Base-by-base conservation (phyloP, 2,329 filamentous ascomycete species). In the Dryadomyces quercivorus region DNA sequence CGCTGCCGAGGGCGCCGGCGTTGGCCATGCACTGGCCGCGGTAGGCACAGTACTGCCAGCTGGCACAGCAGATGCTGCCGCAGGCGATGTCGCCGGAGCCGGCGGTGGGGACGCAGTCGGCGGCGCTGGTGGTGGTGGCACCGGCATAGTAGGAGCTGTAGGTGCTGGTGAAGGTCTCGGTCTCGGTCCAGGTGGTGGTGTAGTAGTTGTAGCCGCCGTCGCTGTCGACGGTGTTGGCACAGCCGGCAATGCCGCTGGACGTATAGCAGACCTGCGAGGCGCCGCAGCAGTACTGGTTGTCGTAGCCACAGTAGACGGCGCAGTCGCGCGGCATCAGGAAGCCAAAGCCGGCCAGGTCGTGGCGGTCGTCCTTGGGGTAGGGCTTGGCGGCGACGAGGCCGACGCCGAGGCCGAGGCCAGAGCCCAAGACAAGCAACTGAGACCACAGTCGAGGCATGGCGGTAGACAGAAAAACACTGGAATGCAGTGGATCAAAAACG, bases 61-160 rank as follows among this genome's bases (percentile, higher is more conserved):
- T 77, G 22, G 80, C 78, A 67, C 86, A 92, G 74, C 86, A 91
- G 56, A 84, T 82, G 52, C 65, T 65, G 36, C 85, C 85, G 64
- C 86, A 91, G 3, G 78, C 73, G 8, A 75, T 75, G 67, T 87
- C 70, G 54, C 77, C 75, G 4, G 71, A 66, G n/a, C 70, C 70
- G 50, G 66, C 64, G 2, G 61, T 63, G 1, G 80, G 78, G 1
- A 73, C 65, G 64, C 81, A 85, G 59, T 71, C 64, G 43, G 66
- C 70, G 21, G 72, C 70, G 13, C 46, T n/a, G 20, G 31, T 47
- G 20, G 69, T 66, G 5, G 59, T 56, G 12, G 74, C 74, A 0
- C 72, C 71, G 2, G 72, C 70, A 40, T 69, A 69, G 55, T 68
- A 71, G 10, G 77, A 78, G 65, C 71, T 78, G 64, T 74, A 68